Base-by-base conservation (phyloP, 768 basidiomycete genomes). In the Kwoniella heveanensis region DNA sequence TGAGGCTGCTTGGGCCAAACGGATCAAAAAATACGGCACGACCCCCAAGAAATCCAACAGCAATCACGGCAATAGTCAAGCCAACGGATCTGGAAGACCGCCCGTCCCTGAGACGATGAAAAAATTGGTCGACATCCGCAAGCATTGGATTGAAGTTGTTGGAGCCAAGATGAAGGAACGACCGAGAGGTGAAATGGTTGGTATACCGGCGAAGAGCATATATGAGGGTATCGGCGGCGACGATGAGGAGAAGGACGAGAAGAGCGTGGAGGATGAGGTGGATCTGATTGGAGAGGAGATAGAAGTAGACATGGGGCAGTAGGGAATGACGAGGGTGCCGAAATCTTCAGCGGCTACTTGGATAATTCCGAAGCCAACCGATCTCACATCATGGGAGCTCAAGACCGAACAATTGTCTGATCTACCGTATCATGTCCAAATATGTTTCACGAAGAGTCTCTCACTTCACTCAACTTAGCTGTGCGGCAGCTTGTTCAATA, bases 91-190 rank as follows among this genome's bases (percentile, higher is more conserved):
- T 25, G 69, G 50, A 60, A 64, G 70, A 74, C 48, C 74, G 74
- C 53, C 77, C n/a, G 64, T 79, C 2, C 68, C 71, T n/a, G 74
- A 79, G 19, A 62, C 65, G 26, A 62, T 78, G 66, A 78, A 73
- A 79, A 51, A 71, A 57, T 83, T 92, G 27, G 87, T 97, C 17
- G 85, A 86, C 68, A 89, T 88, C 65, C 83, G 95, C 39, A 82
- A 86, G 69, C 83, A 88, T 68, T 93, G 92, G 88, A 88, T 92
- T 22, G 85, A 89, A 54, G 83, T 80, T 37, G 86, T 97, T 5
- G 91, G 90, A 9, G 80, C 81, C 6, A 83, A 89, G 62, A 92
- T 97, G 71, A 87, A 89, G 29, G 82, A 66, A 85, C 80, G 88
- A 88, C 84, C 87, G 90, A 81, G 77, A 78, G 71, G 83, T 84